Evolutionary conservation across 2,329 filamentous ascomycete genomes (phyloP).

Genomic region (Epichloe baconii): DNA sequence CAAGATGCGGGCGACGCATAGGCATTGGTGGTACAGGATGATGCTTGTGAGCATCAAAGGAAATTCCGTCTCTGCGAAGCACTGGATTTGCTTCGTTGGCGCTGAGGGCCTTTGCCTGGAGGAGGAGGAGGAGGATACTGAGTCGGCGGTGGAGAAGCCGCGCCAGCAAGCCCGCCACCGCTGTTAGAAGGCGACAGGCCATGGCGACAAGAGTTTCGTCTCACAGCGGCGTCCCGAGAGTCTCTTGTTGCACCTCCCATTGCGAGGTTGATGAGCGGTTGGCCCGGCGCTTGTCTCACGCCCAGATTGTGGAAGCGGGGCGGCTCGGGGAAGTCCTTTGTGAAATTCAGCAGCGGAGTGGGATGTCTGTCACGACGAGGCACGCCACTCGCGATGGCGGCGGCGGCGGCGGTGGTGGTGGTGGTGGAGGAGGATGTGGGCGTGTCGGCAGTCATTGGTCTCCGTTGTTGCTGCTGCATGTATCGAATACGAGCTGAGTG

Average conservation of each 20-base stretch:
- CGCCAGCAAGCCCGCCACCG: neutral
- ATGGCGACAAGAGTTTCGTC: slow-evolving; percentile 4
- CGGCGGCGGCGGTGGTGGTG: neutral
- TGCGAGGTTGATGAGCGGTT: slow-evolving; percentile 35
- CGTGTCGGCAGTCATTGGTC: slow-evolving; percentile 15
- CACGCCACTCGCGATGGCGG: neutral
- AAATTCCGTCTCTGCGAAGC: slow-evolving; percentile 1
- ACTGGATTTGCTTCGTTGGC: neutral
- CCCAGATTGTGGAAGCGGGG: slow-evolving; percentile 37
- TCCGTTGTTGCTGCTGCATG: slow-evolving; percentile 7
- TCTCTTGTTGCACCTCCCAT: slow-evolving; percentile 14
- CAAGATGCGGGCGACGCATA: slow-evolving; percentile 10
- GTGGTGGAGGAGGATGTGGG: neutral
- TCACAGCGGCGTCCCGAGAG: slow-evolving; percentile 2
- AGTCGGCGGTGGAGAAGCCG: slow-evolving; percentile 12
- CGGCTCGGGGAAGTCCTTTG: slow-evolving; percentile 46
- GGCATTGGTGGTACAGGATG: slow-evolving; percentile 16
- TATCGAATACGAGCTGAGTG: slow-evolving; percentile 23
- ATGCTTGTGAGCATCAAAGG: neutral
- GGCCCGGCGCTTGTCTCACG: slow-evolving; percentile 23
- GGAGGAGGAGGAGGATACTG: slow-evolving; percentile 11
- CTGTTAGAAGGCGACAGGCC: slow-evolving; percentile 3
- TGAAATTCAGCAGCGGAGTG: slow-evolving; percentile 54
- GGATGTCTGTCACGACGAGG: slow-evolving; percentile 24
- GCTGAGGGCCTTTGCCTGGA: neutral